Evolutionary conservation across 2,329 filamentous ascomycete species (phyloP).

Genomic region (Ilyonectria mors-panacis): DNA sequence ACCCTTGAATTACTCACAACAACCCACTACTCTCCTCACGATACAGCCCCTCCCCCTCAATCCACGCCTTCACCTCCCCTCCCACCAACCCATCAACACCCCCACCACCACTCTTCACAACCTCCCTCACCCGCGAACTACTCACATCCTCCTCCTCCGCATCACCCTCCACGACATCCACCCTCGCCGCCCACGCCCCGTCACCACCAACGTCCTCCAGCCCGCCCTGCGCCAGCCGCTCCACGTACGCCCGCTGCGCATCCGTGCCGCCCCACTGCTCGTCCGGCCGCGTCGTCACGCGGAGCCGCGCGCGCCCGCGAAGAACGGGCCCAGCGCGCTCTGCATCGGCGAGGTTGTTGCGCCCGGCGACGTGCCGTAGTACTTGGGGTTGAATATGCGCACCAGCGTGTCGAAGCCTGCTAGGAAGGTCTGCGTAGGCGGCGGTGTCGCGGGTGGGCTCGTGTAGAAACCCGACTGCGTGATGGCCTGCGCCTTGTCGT

Average conservation of each 20-base stretch:
- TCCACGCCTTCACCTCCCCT: slow-evolving; percentile 69
- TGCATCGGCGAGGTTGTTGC: slow-evolving; percentile 56
- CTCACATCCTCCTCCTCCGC: slow-evolving; percentile 64
- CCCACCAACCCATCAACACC: slow-evolving; percentile 69
- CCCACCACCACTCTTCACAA: slow-evolving; percentile 65
- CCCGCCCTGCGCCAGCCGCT: slow-evolving; percentile 61
- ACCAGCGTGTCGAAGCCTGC: slow-evolving; percentile 84
- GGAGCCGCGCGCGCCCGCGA: slow-evolving; percentile 73
- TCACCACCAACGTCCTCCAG: slow-evolving; percentile 69
- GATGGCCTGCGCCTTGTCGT: slow-evolving; percentile 77
- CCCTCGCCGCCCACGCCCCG: slow-evolving; percentile 70
- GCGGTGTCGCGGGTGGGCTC: slow-evolving; percentile 7
- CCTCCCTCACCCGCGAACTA: slow-evolving; percentile 75
- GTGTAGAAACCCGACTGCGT: slow-evolving; percentile 60
- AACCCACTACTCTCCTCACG: slow-evolving; percentile 45
- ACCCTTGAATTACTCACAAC: slow-evolving; percentile 17
- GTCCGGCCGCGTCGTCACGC: slow-evolving; percentile 75
- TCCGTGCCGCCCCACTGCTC: slow-evolving; percentile 69
- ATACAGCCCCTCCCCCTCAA: slow-evolving; percentile 72
- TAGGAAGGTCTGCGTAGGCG: slow-evolving; percentile 74
- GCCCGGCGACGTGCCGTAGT: slow-evolving; percentile 64
- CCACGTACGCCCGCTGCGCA: slow-evolving; percentile 66
- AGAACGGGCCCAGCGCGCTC: slow-evolving; percentile 73
- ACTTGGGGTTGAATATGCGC: slow-evolving; percentile 80
- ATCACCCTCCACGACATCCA: slow-evolving; percentile 71